These are phyloP conservation scores for Bjerkandera adusta DNA, from an alignment of 1,284 basidiomycete genomes.

Conservation along the genomic window DNA sequence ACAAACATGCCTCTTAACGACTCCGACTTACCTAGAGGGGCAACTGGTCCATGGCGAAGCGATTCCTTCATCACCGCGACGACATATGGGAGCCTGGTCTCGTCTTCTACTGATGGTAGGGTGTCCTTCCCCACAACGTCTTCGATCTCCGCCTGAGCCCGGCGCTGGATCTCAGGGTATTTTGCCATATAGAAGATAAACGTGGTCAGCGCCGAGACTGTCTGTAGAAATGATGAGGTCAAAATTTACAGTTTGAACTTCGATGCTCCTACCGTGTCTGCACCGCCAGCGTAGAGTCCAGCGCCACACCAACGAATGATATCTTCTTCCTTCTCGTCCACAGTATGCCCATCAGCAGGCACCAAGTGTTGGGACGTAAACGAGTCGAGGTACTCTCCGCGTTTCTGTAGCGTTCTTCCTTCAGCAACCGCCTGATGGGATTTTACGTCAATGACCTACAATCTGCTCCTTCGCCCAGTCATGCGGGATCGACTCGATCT, in stretches of 20 bases:
- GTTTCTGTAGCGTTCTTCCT: slow-evolving; percentile 21
- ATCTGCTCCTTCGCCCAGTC: slow-evolving; percentile 34
- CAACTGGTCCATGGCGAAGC: slow-evolving; percentile 13
- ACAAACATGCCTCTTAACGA: neutral
- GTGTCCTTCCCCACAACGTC: slow-evolving; percentile 16
- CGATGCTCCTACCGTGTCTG: slow-evolving; percentile 19
- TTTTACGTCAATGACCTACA: too few species aligned
- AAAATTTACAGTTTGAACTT: neutral
- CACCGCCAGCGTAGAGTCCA: slow-evolving; percentile 40
- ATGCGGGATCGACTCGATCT: slow-evolving; percentile 29
- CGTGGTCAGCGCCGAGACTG: slow-evolving; percentile 16
- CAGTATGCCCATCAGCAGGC: slow-evolving; percentile 22
- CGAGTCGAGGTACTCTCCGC: slow-evolving; percentile 32
- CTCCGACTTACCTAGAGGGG: neutral
- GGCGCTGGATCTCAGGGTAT: slow-evolving; percentile 21
- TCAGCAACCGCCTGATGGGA: neutral
- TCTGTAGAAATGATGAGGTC: slow-evolving; percentile 11
- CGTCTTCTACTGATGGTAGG: slow-evolving; percentile 17
- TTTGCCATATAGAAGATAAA: slow-evolving; percentile 24
- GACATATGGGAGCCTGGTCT: slow-evolving; percentile 16
- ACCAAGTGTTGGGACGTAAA: slow-evolving; percentile 36
- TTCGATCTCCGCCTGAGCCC: slow-evolving; percentile 31
- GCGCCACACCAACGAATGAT: slow-evolving; percentile 28
- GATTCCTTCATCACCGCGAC: slow-evolving; percentile 20
- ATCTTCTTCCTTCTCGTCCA: slow-evolving; percentile 11